Evolutionary conservation across 1,139 yeast species (phyloP).

Genomic region (Geotrichum aggregatum): DNA sequence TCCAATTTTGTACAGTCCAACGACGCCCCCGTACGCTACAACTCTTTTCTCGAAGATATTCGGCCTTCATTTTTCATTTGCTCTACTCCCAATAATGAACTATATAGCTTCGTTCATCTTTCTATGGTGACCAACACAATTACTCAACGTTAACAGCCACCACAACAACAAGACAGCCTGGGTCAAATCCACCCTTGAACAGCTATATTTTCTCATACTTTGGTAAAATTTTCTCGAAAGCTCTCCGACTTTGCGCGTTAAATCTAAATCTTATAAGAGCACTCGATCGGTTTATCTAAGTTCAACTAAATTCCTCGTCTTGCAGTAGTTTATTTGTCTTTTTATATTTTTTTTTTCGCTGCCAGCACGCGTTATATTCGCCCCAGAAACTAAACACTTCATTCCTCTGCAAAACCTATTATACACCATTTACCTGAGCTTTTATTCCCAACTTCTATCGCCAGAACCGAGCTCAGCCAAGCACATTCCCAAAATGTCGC

Average conservation of each 20-base stretch:
- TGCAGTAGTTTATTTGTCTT: background rate
- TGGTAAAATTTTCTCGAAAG: too few species aligned
- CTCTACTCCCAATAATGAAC: background rate
- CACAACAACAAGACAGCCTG: slow-evolving; percentile 1
- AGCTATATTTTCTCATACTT: background rate
- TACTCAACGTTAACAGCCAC: background rate
- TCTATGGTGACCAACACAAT: slow-evolving; percentile 4
- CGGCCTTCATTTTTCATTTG: background rate
- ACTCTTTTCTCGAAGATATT: background rate
- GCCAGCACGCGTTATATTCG: background rate
- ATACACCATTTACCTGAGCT: background rate
- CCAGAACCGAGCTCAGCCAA: background rate
- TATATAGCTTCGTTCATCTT: background rate
- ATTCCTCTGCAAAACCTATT: background rate
- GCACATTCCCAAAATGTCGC: slow-evolving; percentile 12
- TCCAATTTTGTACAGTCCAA: too few species aligned
- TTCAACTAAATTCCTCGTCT: background rate
- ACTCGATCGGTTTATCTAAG: background rate
- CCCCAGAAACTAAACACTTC: too few species aligned
- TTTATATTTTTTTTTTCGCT: background rate
- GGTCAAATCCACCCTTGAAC: background rate
- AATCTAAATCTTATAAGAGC: too few species aligned
- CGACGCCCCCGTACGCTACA: too few species aligned
- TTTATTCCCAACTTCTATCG: background rate
- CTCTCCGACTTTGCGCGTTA: too few species aligned